Conservation (phyloP, 192 early-diverging fungal genomes). For the Lobosporangium transversale region DNA sequence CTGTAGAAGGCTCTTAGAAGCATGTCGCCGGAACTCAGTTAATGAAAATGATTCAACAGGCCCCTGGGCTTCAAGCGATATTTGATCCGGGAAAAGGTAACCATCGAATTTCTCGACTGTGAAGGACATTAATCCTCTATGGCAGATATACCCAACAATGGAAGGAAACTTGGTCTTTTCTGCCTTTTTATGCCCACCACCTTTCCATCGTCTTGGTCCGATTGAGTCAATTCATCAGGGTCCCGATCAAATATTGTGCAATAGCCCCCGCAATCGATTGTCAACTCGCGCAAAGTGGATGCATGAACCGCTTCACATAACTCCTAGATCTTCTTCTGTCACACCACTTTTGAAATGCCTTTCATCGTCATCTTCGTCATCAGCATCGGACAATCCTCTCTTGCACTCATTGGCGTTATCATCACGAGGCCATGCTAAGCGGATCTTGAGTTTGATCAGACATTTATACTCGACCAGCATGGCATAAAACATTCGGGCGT, state of each 20-base stretch:
- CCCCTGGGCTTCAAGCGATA: background rate
- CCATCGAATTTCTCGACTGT: constrained; percentile 32
- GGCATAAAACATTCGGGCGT: constrained; percentile 18
- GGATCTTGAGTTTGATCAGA: constrained; percentile 21
- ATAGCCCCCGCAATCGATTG: constrained; percentile 14
- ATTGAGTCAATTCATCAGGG: too few species aligned
- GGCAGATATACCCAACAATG: constrained; percentile 31
- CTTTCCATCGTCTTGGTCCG: too few species aligned
- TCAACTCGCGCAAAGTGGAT: constrained; percentile 14
- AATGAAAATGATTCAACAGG: constrained; percentile 4
- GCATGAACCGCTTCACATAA: constrained; percentile 16
- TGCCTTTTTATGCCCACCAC: background rate
- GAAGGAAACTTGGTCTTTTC: constrained; percentile 7
- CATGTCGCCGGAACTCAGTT: constrained; percentile 7
- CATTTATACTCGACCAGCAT: constrained; percentile 11
- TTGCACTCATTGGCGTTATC: too few species aligned
- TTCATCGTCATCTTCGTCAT: background rate
- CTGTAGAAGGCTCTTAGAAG: too few species aligned
- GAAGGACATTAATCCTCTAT: constrained; percentile 8
- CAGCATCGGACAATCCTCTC: too few species aligned
- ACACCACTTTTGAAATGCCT: background rate
- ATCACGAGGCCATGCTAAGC: constrained; percentile 8
- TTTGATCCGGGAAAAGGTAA: constrained; percentile 1
- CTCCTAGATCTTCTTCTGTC: constrained; percentile 32
- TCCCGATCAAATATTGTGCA: too few species aligned